Conservation (phyloP, 805 yeast species). For the Candida tallmaniae region DNA sequence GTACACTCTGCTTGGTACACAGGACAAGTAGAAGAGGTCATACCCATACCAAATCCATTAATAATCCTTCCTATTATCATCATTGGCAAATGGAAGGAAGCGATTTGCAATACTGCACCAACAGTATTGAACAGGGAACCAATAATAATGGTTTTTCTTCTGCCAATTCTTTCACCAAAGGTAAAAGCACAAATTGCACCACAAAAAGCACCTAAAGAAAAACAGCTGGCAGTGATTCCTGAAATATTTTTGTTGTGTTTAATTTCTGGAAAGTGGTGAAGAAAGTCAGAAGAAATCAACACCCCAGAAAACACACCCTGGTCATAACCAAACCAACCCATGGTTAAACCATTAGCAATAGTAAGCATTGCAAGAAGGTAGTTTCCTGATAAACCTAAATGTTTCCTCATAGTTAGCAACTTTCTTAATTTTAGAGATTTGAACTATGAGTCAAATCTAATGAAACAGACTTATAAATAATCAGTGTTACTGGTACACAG, state of each 20-base stretch:
- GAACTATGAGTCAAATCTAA: no score
- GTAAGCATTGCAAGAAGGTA: conserved; percentile 9
- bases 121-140: conserved; percentile 56
- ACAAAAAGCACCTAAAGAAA: conserved; percentile 69
- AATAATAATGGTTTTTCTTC: conserved; percentile 64
- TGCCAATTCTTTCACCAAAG: conserved; percentile 58
- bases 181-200: conserved; percentile 69
- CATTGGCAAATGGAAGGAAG: conserved; percentile 25
- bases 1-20: conserved; percentile 75
- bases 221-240: conserved; percentile 15
- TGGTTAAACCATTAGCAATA: conserved; percentile 9
- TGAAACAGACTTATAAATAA: no score
- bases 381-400: conserved; percentile 11
- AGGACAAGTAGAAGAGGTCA: conserved; percentile 62
- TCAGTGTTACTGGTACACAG: no score
- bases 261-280: conserved; percentile 10
- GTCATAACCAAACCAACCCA: conserved; percentile 14
- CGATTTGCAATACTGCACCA: conserved; percentile 34
- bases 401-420: conserved; percentile 12
- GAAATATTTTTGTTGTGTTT: conserved; percentile 8
- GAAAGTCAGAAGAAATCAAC: conserved; percentile 11
- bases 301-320: conserved; percentile 11
- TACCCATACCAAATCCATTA: conserved; percentile 42
- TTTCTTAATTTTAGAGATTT: no score
- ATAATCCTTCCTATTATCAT: conserved; percentile 43